These are phyloP conservation scores for Talaromyces rugulosus DNA, from an alignment of 2,329 filamentous ascomycete genomes.

Conservation along the genomic window DNA sequence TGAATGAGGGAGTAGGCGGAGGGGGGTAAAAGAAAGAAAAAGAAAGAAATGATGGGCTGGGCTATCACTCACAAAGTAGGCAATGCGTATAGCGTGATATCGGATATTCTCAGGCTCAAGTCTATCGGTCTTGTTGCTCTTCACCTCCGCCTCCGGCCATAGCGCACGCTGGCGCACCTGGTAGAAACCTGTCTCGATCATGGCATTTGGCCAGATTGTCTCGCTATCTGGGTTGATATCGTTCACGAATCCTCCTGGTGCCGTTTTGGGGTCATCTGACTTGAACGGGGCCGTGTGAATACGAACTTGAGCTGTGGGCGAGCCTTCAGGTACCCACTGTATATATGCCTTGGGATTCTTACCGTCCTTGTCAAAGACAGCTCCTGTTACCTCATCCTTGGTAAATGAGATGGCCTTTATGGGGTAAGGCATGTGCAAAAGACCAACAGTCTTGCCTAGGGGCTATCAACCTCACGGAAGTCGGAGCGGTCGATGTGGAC, in stretches of 20 bases:
- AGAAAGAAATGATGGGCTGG: too few species aligned
- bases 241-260: slow-evolving; percentile 74
- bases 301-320: slow-evolving; percentile 66
- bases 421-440: slow-evolving; percentile 66
- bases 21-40: background rate
- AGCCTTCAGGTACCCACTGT: slow-evolving; percentile 74
- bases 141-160: slow-evolving; percentile 66
- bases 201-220: slow-evolving; percentile 67
- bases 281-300: slow-evolving; percentile 83
- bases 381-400: slow-evolving; percentile 63
- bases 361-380: slow-evolving; percentile 64
- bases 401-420: slow-evolving; percentile 65
- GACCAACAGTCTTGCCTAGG: slow-evolving; percentile 68
- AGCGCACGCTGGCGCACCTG: slow-evolving; percentile 70
- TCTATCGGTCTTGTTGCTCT: slow-evolving; percentile 53
- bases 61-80: slow-evolving; percentile 61
- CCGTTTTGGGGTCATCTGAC: slow-evolving; percentile 73
- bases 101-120: slow-evolving; percentile 54
- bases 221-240: slow-evolving; percentile 84
- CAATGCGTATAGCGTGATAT: slow-evolving; percentile 56
- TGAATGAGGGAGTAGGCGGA: background rate
- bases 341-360: slow-evolving; percentile 71
- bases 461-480: slow-evolving; percentile 69
- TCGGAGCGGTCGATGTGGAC: slow-evolving; percentile 82
- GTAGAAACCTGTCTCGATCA: slow-evolving; percentile 79